Conservation (phyloP, 1,284 basidiomycete species). For the Pseudozyma pruni region DNA sequence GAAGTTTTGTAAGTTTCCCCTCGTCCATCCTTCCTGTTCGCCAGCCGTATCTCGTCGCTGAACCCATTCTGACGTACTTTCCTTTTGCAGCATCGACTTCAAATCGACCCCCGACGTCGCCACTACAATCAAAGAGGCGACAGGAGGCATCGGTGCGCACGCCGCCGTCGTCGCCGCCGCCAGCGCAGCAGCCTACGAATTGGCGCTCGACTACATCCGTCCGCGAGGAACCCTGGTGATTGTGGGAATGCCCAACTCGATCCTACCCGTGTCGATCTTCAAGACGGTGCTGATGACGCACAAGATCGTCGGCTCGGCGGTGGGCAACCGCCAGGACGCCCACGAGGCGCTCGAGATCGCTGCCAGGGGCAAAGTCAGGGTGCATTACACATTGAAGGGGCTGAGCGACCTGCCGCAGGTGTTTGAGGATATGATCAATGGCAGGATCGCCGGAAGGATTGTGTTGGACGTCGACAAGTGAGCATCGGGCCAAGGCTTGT, state of each 20-base stretch:
- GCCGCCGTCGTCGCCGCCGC: constrained; percentile 70
- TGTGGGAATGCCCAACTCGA: constrained; percentile 76
- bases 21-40: too few relatives aligned
- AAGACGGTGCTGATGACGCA: constrained; percentile 73
- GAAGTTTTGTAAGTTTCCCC: constrained; percentile 72
- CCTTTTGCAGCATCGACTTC: constrained; percentile 82
- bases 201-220: constrained; percentile 73
- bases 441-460: constrained; percentile 75
- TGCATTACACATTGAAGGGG: constrained; percentile 72
- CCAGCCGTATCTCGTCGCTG: too few relatives aligned
- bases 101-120: constrained; percentile 73
- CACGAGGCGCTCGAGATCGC: constrained; percentile 76
- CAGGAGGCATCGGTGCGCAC: constrained; percentile 78
- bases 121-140: constrained; percentile 74
- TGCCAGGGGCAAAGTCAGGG: constrained; percentile 76
- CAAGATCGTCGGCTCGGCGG: constrained; percentile 79
- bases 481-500: too few relatives aligned
- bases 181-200: constrained; percentile 74
- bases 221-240: constrained; percentile 78
- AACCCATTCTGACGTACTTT: too few relatives aligned
- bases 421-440: constrained; percentile 73
- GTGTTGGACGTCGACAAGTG: constrained; percentile 72
- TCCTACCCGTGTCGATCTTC: constrained; percentile 78
- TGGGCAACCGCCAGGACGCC: constrained; percentile 71
- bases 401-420: constrained; percentile 72